These are phyloP conservation scores for Candida verbasci DNA, from an alignment of 805 yeast species.

Conservation along the genomic window DNA sequence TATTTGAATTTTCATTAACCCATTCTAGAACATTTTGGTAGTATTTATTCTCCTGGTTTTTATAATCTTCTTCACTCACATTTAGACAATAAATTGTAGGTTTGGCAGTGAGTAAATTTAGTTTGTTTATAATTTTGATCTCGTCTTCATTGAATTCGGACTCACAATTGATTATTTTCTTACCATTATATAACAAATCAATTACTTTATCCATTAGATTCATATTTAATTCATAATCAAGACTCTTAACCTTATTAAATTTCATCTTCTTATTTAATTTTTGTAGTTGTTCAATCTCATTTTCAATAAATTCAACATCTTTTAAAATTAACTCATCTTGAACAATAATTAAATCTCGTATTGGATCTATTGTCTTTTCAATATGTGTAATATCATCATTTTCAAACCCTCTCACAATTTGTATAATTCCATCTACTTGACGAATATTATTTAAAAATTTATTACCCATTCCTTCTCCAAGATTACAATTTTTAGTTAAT, in stretches of 20 bases:
- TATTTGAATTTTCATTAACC: constrained; percentile 59
- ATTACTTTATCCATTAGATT: constrained; percentile 27
- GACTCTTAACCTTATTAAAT: constrained; percentile 24
- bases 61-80: constrained; percentile 66
- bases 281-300: constrained; percentile 28
- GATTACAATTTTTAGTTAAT: constrained; percentile 54
- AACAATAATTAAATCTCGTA: constrained; percentile 59
- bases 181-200: constrained; percentile 42
- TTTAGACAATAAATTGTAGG: constrained; percentile 81
- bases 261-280: constrained; percentile 23
- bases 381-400: constrained; percentile 66
- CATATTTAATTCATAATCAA: constrained; percentile 22
- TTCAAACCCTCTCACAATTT: constrained; percentile 61
- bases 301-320: constrained; percentile 61
- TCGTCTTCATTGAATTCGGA: constrained; percentile 70
- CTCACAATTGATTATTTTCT: constrained; percentile 52
- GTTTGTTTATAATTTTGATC: constrained; percentile 60
- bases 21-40: constrained; percentile 52
- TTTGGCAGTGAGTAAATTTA: constrained; percentile 78
- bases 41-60: constrained; percentile 49
- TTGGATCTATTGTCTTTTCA: constrained; percentile 55
- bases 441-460: constrained; percentile 65
- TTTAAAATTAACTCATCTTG: constrained; percentile 59
- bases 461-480: constrained; percentile 74
- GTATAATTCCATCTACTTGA: constrained; percentile 68